Evolutionary conservation across 768 basidiomycete genomes (phyloP).

Genomic region (Lanmaoa rubissima): DNA sequence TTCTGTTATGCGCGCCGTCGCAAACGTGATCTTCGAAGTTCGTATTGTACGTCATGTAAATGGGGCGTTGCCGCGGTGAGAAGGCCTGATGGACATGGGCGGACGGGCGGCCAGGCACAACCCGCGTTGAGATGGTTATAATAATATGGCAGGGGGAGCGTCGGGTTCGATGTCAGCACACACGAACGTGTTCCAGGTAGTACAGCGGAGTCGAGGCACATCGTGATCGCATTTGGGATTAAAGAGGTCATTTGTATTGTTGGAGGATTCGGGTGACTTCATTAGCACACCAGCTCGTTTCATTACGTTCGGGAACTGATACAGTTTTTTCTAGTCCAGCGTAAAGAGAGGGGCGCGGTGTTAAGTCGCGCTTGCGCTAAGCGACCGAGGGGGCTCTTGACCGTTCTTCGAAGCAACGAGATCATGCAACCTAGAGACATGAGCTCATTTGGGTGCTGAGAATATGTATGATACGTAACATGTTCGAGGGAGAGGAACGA

Average conservation of each 20-base stretch:
- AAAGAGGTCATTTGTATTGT: not conserved
- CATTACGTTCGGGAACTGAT: slow-evolving; percentile 12
- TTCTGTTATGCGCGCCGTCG: not conserved
- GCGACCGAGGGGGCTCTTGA: not conserved
- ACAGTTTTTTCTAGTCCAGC: not conserved
- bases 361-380: slow-evolving; percentile 2
- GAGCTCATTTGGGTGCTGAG: slow-evolving; percentile 1
- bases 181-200: not conserved
- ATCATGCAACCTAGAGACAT: slow-evolving; percentile 2
- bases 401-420: not conserved
- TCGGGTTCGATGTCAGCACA: slow-evolving; percentile 2
- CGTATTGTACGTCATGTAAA: slow-evolving; percentile 1
- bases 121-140: not conserved
- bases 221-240: slow-evolving; percentile 1
- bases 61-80: slow-evolving; percentile 13
- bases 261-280: not conserved
- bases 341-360: slow-evolving; percentile 10
- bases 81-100: not conserved
- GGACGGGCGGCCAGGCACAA: not conserved
- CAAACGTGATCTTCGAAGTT: slow-evolving; percentile 4
- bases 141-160: not conserved
- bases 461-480: slow-evolving; percentile 3
- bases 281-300: not conserved
- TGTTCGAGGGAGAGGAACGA: slow-evolving; percentile 1
- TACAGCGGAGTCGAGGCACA: not conserved